A percentile compares a stretch with the other conserved stretches of the same genome.
phyloP scores from a whole-genome alignment of 2,329 filamentous ascomycete species.

The Alternaria triticimaculans region DNA sequence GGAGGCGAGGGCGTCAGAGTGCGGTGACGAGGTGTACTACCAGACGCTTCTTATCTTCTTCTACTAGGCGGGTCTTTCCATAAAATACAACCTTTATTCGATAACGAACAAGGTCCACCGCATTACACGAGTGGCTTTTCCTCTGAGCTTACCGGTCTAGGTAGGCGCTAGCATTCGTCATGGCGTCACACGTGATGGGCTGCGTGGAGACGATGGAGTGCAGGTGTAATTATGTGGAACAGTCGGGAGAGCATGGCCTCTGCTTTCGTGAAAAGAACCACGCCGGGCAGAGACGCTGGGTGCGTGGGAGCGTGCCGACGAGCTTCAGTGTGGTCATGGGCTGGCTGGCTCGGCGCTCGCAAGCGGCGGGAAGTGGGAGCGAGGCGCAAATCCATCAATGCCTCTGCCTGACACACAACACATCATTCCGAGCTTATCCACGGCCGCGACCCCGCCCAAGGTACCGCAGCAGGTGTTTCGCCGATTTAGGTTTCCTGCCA shows the following conservation, averaged over 20 bases:
- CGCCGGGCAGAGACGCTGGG: not conserved
- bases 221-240: not conserved
- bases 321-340: conserved; percentile 5
- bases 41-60: conserved; percentile 17
- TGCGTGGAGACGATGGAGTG: conserved; percentile 8
- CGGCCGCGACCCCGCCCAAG: conserved; percentile 40
- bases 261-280: not conserved
- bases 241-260: not conserved
- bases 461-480: conserved; percentile 29
- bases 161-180: conserved; percentile 12
- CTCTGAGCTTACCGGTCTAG: conserved; percentile 4
- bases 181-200: conserved; percentile 15
- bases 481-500: conserved; percentile 41
- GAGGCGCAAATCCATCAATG: conserved; percentile 25
- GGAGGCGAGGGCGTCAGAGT: conserved; percentile 33
- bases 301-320: not conserved
- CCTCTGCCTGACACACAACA: conserved; percentile 37
- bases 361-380: conserved; percentile 12
- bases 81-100: conserved; percentile 24
- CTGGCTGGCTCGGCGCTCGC: conserved; percentile 26
- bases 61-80: conserved; percentile 22
- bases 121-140: conserved; percentile 3
- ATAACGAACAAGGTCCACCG: not conserved
- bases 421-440: conserved; percentile 50
- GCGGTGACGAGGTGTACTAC: conserved; percentile 2